These are phyloP conservation scores for Prunus davidiana DNA, from an alignment of 306 rosid genomes.

Conservation along the genomic window DNA sequence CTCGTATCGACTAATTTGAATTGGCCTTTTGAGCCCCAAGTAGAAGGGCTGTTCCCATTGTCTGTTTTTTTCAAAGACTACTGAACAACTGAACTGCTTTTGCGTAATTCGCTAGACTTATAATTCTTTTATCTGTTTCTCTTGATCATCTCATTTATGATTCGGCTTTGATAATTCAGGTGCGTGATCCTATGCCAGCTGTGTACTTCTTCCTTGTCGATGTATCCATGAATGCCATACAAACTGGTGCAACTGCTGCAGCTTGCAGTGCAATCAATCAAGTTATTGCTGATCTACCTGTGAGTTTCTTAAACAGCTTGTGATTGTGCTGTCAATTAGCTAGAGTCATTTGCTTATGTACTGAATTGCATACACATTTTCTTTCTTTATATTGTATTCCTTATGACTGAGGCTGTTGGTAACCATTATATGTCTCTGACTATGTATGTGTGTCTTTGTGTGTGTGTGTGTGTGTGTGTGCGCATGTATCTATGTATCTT, in stretches of 20 bases:
- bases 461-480: neutral
- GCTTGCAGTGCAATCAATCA: constrained; percentile 97
- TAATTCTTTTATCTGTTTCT: neutral
- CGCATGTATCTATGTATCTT: neutral
- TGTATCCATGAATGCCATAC: constrained; percentile 94
- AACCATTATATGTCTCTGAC: neutral
- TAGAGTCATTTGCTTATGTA: neutral
- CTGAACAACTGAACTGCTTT: neutral
- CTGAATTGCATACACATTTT: neutral
- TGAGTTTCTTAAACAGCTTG: constrained; percentile 41
- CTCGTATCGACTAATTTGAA: neutral
- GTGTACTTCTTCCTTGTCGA: constrained; percentile 91
- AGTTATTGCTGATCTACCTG: constrained; percentile 92
- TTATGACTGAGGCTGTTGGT: neutral
- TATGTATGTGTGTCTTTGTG: neutral
- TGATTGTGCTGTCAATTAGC: neutral
- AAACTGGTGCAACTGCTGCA: constrained; percentile 99
- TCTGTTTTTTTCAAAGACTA: neutral
- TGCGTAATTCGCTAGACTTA: neutral
- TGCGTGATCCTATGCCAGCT: constrained; percentile 99
- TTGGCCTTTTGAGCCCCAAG: neutral
- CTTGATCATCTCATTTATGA: constrained; percentile 10
- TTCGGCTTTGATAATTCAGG: constrained; percentile 40
- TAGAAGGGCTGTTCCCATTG: neutral
- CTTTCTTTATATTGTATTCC: neutral